Evolutionary conservation across 2,329 filamentous ascomycete genomes (phyloP).

Genomic region (Hymenoscyphus repandus): DNA sequence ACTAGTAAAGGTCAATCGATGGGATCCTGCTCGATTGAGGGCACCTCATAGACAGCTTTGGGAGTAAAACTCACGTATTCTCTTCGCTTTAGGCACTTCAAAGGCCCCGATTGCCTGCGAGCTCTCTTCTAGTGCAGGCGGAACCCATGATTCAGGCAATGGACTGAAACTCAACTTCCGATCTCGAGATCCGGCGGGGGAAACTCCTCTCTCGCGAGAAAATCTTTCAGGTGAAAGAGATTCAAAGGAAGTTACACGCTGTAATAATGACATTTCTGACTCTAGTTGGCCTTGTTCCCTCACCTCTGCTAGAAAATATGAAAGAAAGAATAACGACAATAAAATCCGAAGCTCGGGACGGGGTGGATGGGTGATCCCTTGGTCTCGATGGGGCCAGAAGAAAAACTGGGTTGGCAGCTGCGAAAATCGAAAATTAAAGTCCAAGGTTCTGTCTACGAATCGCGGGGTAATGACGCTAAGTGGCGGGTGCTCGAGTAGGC

Average conservation of each 20-base stretch:
- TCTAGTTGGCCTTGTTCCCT: too few relatives aligned
- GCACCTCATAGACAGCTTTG: neutral
- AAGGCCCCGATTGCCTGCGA: slow-evolving; percentile 32
- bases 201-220: slow-evolving; percentile 19
- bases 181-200: slow-evolving; percentile 17
- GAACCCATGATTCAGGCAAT: slow-evolving; percentile 19
- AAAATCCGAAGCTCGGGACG: too few relatives aligned
- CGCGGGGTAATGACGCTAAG: too few relatives aligned
- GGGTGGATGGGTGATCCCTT: too few relatives aligned
- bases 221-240: slow-evolving; percentile 14
- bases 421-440: too few relatives aligned
- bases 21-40: neutral
- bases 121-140: slow-evolving; percentile 12
- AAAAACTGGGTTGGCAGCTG: too few relatives aligned
- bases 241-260: slow-evolving; percentile 25
- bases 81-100: slow-evolving; percentile 33
- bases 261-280: slow-evolving; percentile 21
- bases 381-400: too few relatives aligned
- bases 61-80: slow-evolving; percentile 28
- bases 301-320: too few relatives aligned
- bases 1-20: slow-evolving; percentile 37
- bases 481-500: too few relatives aligned
- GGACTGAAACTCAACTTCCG: slow-evolving; percentile 26
- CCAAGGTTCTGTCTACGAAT: too few relatives aligned
- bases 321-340: too few relatives aligned